Conservation (phyloP, 116 monocot genomes). For the Zostera marina region DNA sequence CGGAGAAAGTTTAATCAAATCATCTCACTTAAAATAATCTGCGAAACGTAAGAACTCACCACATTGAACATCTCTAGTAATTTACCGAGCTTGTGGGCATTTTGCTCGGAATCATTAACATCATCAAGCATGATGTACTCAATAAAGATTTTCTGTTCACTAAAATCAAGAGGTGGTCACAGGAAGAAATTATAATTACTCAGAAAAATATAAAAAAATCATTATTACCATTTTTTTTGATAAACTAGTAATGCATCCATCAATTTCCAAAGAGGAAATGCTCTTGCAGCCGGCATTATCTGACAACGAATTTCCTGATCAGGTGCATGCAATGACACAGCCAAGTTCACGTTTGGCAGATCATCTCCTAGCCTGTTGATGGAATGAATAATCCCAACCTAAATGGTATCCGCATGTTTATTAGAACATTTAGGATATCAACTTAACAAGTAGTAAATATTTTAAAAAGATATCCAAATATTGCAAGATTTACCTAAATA, state of each 20-base stretch:
- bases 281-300: constrained; percentile 94
- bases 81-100: constrained; percentile 90
- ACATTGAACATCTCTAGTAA: constrained; percentile 56
- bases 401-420: constrained; percentile 3
- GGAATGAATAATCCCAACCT: constrained; percentile 94
- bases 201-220: neutral
- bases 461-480: neutral
- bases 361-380: constrained; percentile 70
- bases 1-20: neutral
- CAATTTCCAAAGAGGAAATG: constrained; percentile 71
- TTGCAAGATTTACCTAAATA: neutral
- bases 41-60: constrained; percentile 29
- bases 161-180: constrained; percentile 13
- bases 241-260: constrained; percentile 69
- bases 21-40: neutral
- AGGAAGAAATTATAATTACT: constrained; percentile 2
- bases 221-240: constrained; percentile 76
- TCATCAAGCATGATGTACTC: constrained; percentile 99
- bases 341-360: constrained; percentile 78
- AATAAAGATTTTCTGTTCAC: constrained; percentile 79
- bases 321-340: constrained; percentile 94
- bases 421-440: neutral
- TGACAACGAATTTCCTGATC: constrained; percentile 90
- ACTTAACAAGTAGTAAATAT: neutral
- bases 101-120: constrained; percentile 85